A percentile compares a stretch with the other conserved stretches of the same genome.
Conservation (phyloP, 2,329 filamentous ascomycete species). For the Aspergillus ochraceoroseus region DNA sequence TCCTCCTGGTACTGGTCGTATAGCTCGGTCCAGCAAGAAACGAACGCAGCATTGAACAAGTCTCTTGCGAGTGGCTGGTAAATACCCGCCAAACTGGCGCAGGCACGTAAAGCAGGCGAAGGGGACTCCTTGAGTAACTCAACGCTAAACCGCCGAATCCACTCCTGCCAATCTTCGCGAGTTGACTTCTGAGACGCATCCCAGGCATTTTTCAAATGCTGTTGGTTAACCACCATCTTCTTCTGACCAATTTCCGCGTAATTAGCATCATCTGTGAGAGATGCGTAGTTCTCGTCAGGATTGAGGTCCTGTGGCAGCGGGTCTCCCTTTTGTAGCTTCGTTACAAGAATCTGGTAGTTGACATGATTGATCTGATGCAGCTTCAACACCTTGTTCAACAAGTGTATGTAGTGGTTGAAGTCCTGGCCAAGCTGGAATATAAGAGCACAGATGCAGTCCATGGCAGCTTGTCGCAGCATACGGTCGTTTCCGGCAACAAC, state of each 20-base stretch:
- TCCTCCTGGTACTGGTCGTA: constrained; percentile 98
- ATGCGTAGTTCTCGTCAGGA: constrained; percentile 73
- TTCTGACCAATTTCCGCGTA: constrained; percentile 82
- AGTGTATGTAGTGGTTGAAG: constrained; percentile 88
- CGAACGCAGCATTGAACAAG: constrained; percentile 97
- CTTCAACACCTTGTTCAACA: constrained; percentile 80
- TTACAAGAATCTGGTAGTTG: constrained; percentile 88
- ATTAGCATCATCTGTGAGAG: constrained; percentile 71
- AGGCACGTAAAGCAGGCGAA: constrained; percentile 89
- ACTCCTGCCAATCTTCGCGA: constrained; percentile 98
- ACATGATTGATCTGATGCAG: constrained; percentile 77
- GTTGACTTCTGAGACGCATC: constrained; percentile 95
- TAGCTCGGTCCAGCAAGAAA: constrained; percentile 96
- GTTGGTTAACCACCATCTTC: constrained; percentile 94
- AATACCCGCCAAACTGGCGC: constrained; percentile 81
- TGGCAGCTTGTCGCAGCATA: constrained; percentile 69
- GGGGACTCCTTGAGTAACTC: constrained; percentile 92
- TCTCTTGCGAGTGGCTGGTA: constrained; percentile 89
- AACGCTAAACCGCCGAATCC: constrained; percentile 94
- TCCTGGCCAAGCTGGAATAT: constrained; percentile 96
- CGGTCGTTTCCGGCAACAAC: constrained; percentile 71
- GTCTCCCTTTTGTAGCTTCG: constrained; percentile 90
- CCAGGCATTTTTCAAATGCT: constrained; percentile 95
- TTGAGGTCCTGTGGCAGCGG: constrained; percentile 91
- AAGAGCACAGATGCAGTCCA: constrained; percentile 90